Base-by-base conservation (phyloP, 2,329 filamentous ascomycete species). In the Nigrospora sphaerica region DNA sequence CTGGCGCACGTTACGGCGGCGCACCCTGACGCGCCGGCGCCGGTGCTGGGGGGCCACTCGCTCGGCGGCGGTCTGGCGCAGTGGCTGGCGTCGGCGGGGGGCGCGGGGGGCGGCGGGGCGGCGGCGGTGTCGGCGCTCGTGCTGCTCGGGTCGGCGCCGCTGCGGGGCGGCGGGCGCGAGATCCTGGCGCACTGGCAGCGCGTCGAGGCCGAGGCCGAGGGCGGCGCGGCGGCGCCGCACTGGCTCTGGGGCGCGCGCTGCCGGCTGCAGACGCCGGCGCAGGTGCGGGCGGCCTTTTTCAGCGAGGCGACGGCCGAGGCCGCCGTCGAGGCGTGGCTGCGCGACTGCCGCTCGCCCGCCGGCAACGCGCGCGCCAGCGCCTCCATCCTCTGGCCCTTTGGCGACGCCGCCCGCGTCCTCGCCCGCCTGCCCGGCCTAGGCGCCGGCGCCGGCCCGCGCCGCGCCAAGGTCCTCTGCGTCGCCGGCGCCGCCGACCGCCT, bases 221-320 rank as follows among this genome's bases (percentile, higher is more conserved):
- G 49, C 38, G 17, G 37, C 17, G 12, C 28, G 34, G 32, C 42
- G 23, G 2, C 33, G 42, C 12, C 19, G 19, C 33, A 33, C 42
- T 39, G 32, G 39, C 6, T 47, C 12, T 42, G 28, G 34, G 43
- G 47, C 23, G 46, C 46, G 35, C 46, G 46, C 13, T 43, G 44
- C 37, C 40, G 23, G 12, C 31, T 49, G 2, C 16, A 43, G 7
- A 51, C 49, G 6, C 32, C 42, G 4, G 42, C 19, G 6, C 44
- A 49, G 32, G 49, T 45, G 39, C 36, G 49, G 17, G 46, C 43
- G 12, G 40, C 45, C 17, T 51, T 51, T 33, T 51, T 51, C 40
- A 46, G 44, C n/a, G 18, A 44, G 5, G 46, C 42, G 5, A 42
- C 49, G 11, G 34, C 33, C 6, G 46, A 46, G 12, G 40, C 35